These are phyloP conservation scores for Euphorbia lathyris DNA, from an alignment of 345 rosid species.

Conservation along the genomic window DNA sequence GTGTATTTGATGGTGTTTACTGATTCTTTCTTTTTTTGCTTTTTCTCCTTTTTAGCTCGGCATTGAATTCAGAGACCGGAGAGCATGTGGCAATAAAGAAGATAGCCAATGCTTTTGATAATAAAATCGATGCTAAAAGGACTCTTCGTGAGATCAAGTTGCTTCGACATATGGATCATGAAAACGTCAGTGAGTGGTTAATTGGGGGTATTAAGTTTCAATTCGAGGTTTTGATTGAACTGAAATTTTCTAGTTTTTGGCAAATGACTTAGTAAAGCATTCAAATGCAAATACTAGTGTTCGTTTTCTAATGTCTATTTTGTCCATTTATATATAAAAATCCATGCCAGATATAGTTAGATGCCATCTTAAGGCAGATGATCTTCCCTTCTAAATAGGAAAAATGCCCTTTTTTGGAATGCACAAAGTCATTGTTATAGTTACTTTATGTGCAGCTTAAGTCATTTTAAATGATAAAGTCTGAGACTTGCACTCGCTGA, in stretches of 20 bases:
- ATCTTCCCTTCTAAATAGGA: not conserved
- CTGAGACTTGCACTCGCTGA: not conserved
- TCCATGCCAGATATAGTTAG: not conserved
- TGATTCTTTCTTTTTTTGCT: not conserved
- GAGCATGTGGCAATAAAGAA: slow-evolving; percentile 89
- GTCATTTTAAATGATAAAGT: not conserved
- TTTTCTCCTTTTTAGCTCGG: slow-evolving; percentile 40
- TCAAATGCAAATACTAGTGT: not conserved
- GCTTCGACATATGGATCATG: slow-evolving; percentile 95
- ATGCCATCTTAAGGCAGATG: not conserved
- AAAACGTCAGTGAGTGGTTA: slow-evolving; percentile 70
- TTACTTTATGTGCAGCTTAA: not conserved
- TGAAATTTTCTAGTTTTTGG: not conserved
- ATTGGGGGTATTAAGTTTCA: not conserved
- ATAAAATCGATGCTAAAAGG: slow-evolving; percentile 82
- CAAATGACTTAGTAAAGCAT: not conserved
- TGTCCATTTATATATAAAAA: not conserved
- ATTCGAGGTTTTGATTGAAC: not conserved
- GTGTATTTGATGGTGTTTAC: not conserved
- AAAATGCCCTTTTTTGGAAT: not conserved
- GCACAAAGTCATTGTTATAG: not conserved
- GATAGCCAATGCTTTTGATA: slow-evolving; percentile 74
- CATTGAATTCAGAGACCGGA: slow-evolving; percentile 67
- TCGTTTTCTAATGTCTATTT: not conserved
- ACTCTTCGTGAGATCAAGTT: slow-evolving; percentile 96